Evolutionary conservation across 1,139 yeast genomes (phyloP).

Genomic region (Arxiozyma telluris): DNA sequence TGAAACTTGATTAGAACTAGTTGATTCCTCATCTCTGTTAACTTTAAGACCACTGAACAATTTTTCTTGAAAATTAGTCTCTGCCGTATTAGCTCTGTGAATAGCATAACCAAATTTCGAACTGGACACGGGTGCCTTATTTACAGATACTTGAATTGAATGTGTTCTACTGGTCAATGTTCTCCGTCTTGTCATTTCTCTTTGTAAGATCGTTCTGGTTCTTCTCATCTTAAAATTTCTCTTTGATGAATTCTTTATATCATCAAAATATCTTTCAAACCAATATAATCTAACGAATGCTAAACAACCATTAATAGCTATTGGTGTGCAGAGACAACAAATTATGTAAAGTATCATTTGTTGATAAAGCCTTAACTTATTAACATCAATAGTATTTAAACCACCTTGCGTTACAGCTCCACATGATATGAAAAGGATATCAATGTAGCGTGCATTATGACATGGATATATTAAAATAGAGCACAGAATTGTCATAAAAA

Average conservation of each 20-base stretch:
- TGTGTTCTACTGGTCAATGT: constrained; percentile 27
- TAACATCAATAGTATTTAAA: constrained; percentile 64
- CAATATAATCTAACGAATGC: constrained; percentile 77
- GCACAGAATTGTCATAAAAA: constrained; percentile 46
- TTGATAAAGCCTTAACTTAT: constrained; percentile 58
- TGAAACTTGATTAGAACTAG: constrained; percentile 1
- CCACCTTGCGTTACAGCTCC: constrained; percentile 92
- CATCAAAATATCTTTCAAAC: constrained; percentile 82
- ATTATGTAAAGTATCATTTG: constrained; percentile 58
- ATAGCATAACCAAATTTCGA: neutral
- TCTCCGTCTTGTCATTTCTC: constrained; percentile 35
- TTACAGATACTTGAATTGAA: neutral
- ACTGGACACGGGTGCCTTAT: neutral
- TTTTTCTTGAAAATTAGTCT: constrained; percentile 27
- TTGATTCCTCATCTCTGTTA: constrained; percentile 26
- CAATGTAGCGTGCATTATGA: constrained; percentile 60
- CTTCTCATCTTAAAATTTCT: constrained; percentile 71
- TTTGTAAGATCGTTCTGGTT: constrained; percentile 46
- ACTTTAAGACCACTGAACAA: constrained; percentile 30
- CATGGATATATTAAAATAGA: constrained; percentile 71
- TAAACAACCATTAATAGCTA: constrained; percentile 74
- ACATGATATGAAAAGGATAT: constrained; percentile 63
- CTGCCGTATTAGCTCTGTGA: constrained; percentile 5
- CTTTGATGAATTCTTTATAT: constrained; percentile 67
- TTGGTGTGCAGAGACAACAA: constrained; percentile 71